A percentile compares a stretch with the other conserved stretches of the same genome.
phyloP scores from a whole-genome alignment of 2,329 filamentous ascomycete genomes.

The Alternaria sp. region DNA sequence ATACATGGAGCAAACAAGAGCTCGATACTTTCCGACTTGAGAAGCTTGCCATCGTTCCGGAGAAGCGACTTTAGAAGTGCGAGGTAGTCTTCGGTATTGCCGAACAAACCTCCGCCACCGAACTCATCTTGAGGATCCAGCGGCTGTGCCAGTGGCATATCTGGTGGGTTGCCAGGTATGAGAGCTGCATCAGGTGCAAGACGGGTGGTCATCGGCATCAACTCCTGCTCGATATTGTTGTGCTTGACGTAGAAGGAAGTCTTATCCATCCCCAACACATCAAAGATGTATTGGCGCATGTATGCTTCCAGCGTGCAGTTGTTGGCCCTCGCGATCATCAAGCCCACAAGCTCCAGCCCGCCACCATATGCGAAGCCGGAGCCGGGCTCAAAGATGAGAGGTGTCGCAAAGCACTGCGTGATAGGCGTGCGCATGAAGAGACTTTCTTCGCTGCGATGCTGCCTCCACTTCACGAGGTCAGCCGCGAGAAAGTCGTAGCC shows the following conservation, averaged over 20 bases:
- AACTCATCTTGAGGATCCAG: conserved; percentile 21
- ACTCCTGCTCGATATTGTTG: conserved; percentile 16
- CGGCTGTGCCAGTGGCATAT: neutral
- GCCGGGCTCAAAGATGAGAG: conserved; percentile 37
- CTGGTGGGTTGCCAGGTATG: neutral
- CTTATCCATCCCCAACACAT: conserved; percentile 27
- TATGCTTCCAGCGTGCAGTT: conserved; percentile 28
- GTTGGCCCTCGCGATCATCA: conserved; percentile 33
- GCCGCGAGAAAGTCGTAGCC: conserved; percentile 28
- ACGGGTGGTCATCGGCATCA: conserved; percentile 24
- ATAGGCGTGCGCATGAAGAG: conserved; percentile 15
- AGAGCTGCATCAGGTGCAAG: conserved; percentile 12
- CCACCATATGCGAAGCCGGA: conserved; percentile 27
- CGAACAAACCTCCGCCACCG: conserved; percentile 27
- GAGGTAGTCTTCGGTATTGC: conserved; percentile 26
- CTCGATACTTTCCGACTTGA: conserved; percentile 20
- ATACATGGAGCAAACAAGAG: conserved; percentile 21
- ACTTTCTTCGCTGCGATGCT: conserved; percentile 14
- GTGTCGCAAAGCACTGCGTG: conserved; percentile 15
- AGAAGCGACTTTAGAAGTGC: conserved; percentile 26
- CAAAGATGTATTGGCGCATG: conserved; percentile 33
- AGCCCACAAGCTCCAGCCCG: conserved; percentile 31
- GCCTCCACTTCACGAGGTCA: conserved; percentile 20
- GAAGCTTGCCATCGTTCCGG: conserved; percentile 22
- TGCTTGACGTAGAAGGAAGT: conserved; percentile 24